phyloP scores from a whole-genome alignment of 768 basidiomycete genomes.

The Neoboletus subvelutipes region DNA sequence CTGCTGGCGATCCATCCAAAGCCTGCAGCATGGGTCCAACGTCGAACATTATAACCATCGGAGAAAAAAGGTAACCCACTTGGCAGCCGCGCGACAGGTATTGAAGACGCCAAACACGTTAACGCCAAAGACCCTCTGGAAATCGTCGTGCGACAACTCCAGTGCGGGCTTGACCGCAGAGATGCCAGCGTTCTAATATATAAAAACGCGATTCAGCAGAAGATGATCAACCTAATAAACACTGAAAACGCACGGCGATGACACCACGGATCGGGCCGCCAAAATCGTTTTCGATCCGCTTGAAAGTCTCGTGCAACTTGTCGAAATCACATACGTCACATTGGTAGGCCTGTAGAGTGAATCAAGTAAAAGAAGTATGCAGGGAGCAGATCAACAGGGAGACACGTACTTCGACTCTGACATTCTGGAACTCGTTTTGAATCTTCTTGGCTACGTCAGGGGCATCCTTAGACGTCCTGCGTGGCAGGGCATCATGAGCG shows the following conservation, averaged over 20 bases:
- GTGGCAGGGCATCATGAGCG: not conserved
- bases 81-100: constrained; percentile 55
- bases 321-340: constrained; percentile 57
- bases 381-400: too few species aligned
- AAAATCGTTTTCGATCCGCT: constrained; percentile 48
- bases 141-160: constrained; percentile 56
- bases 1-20: constrained; percentile 39
- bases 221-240: fast-evolving
- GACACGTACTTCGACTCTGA: constrained; percentile 39
- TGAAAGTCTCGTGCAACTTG: constrained; percentile 43
- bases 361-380: not conserved
- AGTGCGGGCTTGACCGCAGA: constrained; percentile 63
- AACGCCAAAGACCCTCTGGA: constrained; percentile 50
- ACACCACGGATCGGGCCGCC: constrained; percentile 46
- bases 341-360: constrained; percentile 49
- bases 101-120: constrained; percentile 72
- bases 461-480: constrained; percentile 49
- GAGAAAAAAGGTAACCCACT: constrained; percentile 32
- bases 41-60: fast-evolving
- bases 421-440: constrained; percentile 42
- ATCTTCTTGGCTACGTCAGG: constrained; percentile 47
- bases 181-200: constrained; percentile 55
- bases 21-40: constrained; percentile 24
- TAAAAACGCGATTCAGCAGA: constrained; percentile 11
- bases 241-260: constrained; percentile 45